Conservation (phyloP, 2,329 filamentous ascomycete species). For the Neopestalotiopsis sp. region DNA sequence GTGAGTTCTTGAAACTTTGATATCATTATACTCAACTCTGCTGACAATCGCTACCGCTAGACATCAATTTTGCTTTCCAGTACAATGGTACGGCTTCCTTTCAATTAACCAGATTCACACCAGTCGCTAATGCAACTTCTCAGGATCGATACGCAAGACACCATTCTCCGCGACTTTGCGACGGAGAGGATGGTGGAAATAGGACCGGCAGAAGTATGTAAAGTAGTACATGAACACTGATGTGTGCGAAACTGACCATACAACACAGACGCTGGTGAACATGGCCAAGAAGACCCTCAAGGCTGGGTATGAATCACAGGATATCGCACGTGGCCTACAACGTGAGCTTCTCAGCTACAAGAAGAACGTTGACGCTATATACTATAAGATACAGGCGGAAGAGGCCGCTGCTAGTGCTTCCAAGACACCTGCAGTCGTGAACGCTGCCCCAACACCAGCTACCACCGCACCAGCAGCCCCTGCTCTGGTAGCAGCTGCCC, state of each 20-base stretch:
- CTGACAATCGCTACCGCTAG: slow-evolving; percentile 7
- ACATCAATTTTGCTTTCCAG: slow-evolving; percentile 20
- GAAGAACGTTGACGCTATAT: slow-evolving; percentile 28
- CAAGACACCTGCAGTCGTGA: slow-evolving; percentile 11
- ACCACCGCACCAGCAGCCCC: background rate
- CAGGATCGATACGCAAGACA: slow-evolving; percentile 45
- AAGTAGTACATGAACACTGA: no score
- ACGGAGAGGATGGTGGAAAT: slow-evolving; percentile 42
- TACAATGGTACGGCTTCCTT: slow-evolving; percentile 18
- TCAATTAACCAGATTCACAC: background rate
- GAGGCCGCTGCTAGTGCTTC: slow-evolving; percentile 8
- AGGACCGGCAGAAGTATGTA: slow-evolving; percentile 35
- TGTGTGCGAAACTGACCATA: background rate
- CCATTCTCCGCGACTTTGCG: slow-evolving; percentile 31
- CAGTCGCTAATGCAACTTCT: slow-evolving; percentile 16
- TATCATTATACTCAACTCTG: background rate
- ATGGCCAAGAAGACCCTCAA: slow-evolving; percentile 42
- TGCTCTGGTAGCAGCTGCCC: background rate
- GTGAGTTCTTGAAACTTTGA: slow-evolving; percentile 22
- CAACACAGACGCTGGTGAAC: slow-evolving; percentile 33
- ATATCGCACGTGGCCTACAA: slow-evolving; percentile 25
- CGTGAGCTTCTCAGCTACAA: slow-evolving; percentile 31
- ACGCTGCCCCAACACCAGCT: background rate
- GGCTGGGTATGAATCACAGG: slow-evolving; percentile 26
- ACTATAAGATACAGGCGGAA: slow-evolving; percentile 24